Conservation (phyloP, 2,329 filamentous ascomycete species). For the Venturia oleaginea region DNA sequence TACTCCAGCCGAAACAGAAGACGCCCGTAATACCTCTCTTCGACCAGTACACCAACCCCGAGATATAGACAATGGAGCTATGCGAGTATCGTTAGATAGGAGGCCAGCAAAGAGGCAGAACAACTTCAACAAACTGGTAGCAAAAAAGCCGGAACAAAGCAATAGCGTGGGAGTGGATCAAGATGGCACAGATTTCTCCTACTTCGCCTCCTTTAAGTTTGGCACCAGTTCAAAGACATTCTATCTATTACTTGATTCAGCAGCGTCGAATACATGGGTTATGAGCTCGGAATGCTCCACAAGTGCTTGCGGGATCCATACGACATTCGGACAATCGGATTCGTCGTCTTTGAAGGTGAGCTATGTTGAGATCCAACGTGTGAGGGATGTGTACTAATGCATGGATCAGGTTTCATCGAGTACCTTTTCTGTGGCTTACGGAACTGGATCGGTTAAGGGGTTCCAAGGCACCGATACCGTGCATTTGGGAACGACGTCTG, state of each 20-base stretch:
- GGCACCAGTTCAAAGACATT: slow-evolving; percentile 42
- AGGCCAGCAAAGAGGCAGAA: slow-evolving; percentile 36
- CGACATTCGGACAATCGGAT: slow-evolving; percentile 55
- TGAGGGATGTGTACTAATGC: background rate
- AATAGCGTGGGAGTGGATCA: slow-evolving; percentile 44
- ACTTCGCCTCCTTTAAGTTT: slow-evolving; percentile 43
- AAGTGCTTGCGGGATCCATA: slow-evolving; percentile 58
- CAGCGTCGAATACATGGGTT: slow-evolving; percentile 66
- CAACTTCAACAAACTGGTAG: slow-evolving; percentile 35
- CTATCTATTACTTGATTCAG: slow-evolving; percentile 47
- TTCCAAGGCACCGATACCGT: slow-evolving; percentile 56
- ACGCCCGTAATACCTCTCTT: background rate
- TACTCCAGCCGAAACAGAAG: background rate
- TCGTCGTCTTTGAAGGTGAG: slow-evolving; percentile 51
- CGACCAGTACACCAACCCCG: background rate
- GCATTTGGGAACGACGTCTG: slow-evolving; percentile 54
- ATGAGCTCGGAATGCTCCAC: slow-evolving; percentile 63
- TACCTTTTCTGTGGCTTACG: slow-evolving; percentile 62
- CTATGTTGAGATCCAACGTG: background rate
- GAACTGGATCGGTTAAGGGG: slow-evolving; percentile 65
- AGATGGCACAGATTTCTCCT: slow-evolving; percentile 46
- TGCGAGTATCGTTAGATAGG: slow-evolving; percentile 12
- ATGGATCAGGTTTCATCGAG: background rate
- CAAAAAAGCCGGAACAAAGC: slow-evolving; percentile 30
- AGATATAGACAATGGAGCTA: background rate